Percentiles rank a stretch among this genome's conserved stretches.
phyloP scores from a whole-genome alignment of 139 green algal genomes.

The Chlamydomonas sp. region DNA sequence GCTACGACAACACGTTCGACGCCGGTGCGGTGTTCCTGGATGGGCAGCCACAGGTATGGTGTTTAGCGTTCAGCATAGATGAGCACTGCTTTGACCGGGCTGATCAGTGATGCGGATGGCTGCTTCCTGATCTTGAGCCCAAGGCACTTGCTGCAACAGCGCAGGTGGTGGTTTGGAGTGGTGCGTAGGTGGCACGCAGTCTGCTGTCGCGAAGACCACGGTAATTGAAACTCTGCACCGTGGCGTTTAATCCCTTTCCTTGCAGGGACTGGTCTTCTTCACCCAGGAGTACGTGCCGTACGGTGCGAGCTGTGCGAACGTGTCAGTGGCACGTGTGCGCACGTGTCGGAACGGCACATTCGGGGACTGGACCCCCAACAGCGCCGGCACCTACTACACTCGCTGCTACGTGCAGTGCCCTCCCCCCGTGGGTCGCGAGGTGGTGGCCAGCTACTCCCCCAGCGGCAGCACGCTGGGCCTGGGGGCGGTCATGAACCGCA shows the following conservation, averaged over 20 bases:
- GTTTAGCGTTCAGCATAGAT: no score
- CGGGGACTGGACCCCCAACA: no score
- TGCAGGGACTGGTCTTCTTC: slow-evolving; percentile 19
- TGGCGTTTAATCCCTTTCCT: no score
- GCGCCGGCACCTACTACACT: no score
- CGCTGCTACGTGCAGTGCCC: slow-evolving; percentile 18
- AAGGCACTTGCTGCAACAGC: no score
- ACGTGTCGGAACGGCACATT: not conserved
- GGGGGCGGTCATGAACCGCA: not conserved
- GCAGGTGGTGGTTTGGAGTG: no score
- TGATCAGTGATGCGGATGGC: no score
- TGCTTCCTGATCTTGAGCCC: no score
- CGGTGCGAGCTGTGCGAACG: not conserved
- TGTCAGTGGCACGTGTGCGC: not conserved
- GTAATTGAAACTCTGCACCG: no score
- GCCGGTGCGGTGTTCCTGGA: not conserved
- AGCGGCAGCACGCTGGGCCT: not conserved
- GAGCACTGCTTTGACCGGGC: no score
- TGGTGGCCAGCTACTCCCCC: not conserved
- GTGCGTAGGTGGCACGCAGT: no score
- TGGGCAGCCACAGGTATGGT: slow-evolving; percentile 11
- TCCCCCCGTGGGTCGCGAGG: not conserved
- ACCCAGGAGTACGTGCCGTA: not conserved
- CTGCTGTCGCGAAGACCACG: no score
- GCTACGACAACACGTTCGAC: slow-evolving; percentile 5